These are phyloP conservation scores for Spathaspora girioi DNA, from an alignment of 805 yeast genomes.

Conservation along the genomic window DNA sequence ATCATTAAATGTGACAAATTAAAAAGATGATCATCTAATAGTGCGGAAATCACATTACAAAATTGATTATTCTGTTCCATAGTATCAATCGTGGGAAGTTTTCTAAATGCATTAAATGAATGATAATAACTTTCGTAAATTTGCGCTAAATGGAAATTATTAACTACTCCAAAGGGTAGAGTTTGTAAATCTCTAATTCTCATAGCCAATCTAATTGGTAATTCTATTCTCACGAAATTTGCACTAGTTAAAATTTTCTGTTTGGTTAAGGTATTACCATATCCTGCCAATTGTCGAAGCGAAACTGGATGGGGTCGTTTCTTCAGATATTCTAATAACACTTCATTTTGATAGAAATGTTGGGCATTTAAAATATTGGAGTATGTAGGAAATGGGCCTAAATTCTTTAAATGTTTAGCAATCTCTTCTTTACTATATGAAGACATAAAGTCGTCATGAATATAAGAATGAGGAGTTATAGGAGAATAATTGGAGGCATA, in stretches of 20 bases:
- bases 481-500: constrained; percentile 2
- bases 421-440: constrained; percentile 25
- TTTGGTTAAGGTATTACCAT: constrained; percentile 72
- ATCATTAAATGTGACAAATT: constrained; percentile 86
- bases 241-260: constrained; percentile 81
- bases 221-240: constrained; percentile 80
- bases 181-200: constrained; percentile 75
- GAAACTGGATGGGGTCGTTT: constrained; percentile 85
- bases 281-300: constrained; percentile 83
- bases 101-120: constrained; percentile 82
- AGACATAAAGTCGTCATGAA: constrained; percentile 33
- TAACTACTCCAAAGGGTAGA: constrained; percentile 78
- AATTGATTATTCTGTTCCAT: constrained; percentile 74
- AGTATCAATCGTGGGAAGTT: constrained; percentile 61
- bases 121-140: constrained; percentile 87
- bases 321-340: constrained; percentile 58
- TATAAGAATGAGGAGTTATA: constrained; percentile 27
- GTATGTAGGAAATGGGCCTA: constrained; percentile 41
- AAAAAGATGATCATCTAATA: constrained; percentile 75
- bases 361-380: constrained; percentile 48
- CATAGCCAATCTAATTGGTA: constrained; percentile 80
- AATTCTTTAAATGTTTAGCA: constrained; percentile 26
- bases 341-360: constrained; percentile 83
- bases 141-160: constrained; percentile 80
- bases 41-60: constrained; percentile 56